Percentiles rank a stretch among this genome's conserved stretches.
Evolutionary conservation across 176 grass and related monocot genomes (phyloP).

Genomic region (Ensete glaucum): DNA sequence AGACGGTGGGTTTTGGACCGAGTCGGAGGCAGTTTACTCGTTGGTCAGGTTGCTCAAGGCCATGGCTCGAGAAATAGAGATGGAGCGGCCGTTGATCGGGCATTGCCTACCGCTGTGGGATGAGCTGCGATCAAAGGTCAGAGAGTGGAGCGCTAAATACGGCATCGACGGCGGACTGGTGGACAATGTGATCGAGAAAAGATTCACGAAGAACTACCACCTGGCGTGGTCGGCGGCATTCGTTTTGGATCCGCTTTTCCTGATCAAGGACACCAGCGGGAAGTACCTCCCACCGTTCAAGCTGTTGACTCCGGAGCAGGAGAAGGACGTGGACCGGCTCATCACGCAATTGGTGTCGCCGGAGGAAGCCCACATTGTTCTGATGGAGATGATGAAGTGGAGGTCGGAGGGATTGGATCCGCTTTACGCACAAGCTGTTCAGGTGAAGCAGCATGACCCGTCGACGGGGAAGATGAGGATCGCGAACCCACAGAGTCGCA

Average conservation of each 20-base stretch:
- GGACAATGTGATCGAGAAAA: constrained; percentile 56
- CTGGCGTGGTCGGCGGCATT: constrained; percentile 86
- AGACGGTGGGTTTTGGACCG: constrained; percentile 51
- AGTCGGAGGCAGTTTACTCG: constrained; percentile 49
- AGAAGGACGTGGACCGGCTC: constrained; percentile 81
- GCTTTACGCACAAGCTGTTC: constrained; percentile 79
- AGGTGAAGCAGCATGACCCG: constrained; percentile 74
- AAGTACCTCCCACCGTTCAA: constrained; percentile 85
- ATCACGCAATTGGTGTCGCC: constrained; percentile 64
- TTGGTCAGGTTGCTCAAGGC: constrained; percentile 48
- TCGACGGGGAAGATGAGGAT: constrained; percentile 81
- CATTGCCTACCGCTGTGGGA: constrained; percentile 84
- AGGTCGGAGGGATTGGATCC: constrained; percentile 79
- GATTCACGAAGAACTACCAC: constrained; percentile 90
- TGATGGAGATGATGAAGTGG: constrained; percentile 99
- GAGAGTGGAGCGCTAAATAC: constrained; percentile 62
- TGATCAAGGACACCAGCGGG: constrained; percentile 71
- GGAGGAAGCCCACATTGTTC: constrained; percentile 74
- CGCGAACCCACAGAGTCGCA: constrained; percentile 85
- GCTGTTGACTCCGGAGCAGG: constrained; percentile 64
- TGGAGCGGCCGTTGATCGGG: constrained; percentile 59
- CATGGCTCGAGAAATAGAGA: constrained; percentile 56
- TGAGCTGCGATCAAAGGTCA: constrained; percentile 53
- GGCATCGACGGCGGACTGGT: constrained; percentile 42
- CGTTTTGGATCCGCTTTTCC: constrained; percentile 70